Evolutionary conservation across 305 asterid genomes (phyloP).

Genomic region (Fraxinus baroniana): DNA sequence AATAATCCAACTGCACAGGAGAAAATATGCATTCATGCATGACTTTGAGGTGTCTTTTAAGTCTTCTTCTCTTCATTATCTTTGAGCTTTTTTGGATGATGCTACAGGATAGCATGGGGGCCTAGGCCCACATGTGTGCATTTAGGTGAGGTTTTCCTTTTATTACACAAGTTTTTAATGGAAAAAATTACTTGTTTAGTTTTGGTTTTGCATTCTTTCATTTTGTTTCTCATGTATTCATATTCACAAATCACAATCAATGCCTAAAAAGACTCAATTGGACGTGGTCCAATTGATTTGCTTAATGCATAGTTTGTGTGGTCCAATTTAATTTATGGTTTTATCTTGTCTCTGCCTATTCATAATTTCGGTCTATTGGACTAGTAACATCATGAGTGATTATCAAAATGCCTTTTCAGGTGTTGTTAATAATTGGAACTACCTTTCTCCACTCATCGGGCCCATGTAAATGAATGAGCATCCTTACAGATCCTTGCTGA

Average conservation of each 20-base stretch:
- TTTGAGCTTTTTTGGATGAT: background rate
- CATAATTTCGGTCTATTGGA: background rate
- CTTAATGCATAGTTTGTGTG: background rate
- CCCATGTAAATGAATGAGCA: background rate
- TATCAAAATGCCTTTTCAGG: background rate
- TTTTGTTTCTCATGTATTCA: background rate
- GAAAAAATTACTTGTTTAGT: background rate
- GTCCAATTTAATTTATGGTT: background rate
- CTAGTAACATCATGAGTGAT: background rate
- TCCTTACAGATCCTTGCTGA: background rate
- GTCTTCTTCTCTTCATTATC: background rate
- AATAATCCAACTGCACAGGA: background rate
- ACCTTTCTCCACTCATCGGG: background rate
- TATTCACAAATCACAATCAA: background rate
- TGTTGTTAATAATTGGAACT: background rate
- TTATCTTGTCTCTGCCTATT: slow-evolving; percentile 1
- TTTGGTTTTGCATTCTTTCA: background rate
- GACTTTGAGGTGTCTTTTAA: background rate
- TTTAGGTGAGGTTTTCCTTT: background rate
- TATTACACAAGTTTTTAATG: background rate
- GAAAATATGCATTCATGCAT: background rate
- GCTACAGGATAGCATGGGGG: background rate
- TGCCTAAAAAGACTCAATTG: background rate
- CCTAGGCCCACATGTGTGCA: background rate
- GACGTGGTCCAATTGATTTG: background rate